Conservation (phyloP, 345 rosid genomes). For the Syzygium aqueum region DNA sequence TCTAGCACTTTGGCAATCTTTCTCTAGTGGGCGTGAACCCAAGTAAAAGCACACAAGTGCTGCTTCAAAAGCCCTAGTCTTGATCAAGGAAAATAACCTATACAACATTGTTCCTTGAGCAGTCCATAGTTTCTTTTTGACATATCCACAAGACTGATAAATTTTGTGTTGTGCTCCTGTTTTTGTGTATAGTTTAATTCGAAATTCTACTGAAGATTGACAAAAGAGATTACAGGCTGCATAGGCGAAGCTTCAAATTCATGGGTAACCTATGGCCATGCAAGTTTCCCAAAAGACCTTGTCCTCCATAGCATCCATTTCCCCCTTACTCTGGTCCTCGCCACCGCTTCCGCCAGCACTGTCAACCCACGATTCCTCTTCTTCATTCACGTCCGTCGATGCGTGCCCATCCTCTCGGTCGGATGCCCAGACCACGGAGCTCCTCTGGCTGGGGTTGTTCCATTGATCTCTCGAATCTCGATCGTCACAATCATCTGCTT, state of each 20-base stretch:
- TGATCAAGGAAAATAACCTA: background rate
- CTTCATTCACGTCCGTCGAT: conserved; percentile 6
- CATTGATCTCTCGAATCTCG: background rate
- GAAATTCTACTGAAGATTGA: background rate
- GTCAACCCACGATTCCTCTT: conserved; percentile 6
- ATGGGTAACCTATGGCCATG: conserved; percentile 48
- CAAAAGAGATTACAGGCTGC: background rate
- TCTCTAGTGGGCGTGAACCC: background rate
- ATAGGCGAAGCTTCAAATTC: background rate
- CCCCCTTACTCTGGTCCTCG: conserved; percentile 15
- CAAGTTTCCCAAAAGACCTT: conserved; percentile 59
- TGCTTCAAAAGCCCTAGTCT: background rate
- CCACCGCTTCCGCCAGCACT: background rate
- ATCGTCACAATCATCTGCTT: background rate
- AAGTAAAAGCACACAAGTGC: background rate
- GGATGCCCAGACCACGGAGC: background rate
- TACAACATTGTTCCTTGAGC: background rate
- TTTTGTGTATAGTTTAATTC: fast-evolving
- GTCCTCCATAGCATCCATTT: conserved; percentile 45
- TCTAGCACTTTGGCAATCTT: too few species aligned
- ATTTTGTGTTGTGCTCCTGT: background rate
- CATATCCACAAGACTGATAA: background rate
- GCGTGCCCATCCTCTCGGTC: background rate
- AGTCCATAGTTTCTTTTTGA: background rate
- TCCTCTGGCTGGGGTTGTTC: background rate